These are phyloP conservation scores for Arthrobotrys iridis DNA, from an alignment of 2,329 filamentous ascomycete genomes.

Conservation along the genomic window DNA sequence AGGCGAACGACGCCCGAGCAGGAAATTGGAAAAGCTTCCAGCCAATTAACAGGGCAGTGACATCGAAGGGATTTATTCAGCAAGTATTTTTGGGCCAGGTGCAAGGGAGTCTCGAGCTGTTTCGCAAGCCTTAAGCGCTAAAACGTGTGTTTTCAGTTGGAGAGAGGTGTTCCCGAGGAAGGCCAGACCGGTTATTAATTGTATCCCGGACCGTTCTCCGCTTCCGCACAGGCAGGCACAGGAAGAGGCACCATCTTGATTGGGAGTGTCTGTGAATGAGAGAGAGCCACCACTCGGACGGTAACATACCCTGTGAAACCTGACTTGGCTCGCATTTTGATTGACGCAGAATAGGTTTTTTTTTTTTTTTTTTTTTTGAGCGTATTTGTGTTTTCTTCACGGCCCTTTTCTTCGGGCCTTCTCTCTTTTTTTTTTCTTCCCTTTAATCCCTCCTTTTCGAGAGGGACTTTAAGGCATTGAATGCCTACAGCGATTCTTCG, in stretches of 20 bases:
- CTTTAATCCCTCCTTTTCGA: slow-evolving; percentile 40
- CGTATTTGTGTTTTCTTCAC: slow-evolving; percentile 16
- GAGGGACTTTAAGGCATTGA: slow-evolving; percentile 38
- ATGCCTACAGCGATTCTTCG: slow-evolving; percentile 50
- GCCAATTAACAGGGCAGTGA: background rate
- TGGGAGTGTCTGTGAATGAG: slow-evolving; percentile 37
- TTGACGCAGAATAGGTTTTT: slow-evolving; percentile 40
- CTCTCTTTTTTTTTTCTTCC: slow-evolving; percentile 17
- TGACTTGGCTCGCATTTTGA: slow-evolving; percentile 50
- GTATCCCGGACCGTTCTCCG: slow-evolving; percentile 54
- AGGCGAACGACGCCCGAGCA: background rate
- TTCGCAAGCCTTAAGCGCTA: slow-evolving; percentile 45
- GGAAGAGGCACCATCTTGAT: slow-evolving; percentile 45
- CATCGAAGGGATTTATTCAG: slow-evolving; percentile 3
- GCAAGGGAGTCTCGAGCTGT: slow-evolving; percentile 35
- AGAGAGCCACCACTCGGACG: slow-evolving; percentile 47
- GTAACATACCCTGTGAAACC: slow-evolving; percentile 40
- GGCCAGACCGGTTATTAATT: slow-evolving; percentile 52
- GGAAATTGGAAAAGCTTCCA: slow-evolving; percentile 2
- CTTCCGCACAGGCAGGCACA: slow-evolving; percentile 54
- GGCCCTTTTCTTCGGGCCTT: slow-evolving; percentile 10
- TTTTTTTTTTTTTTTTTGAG: slow-evolving; percentile 39
- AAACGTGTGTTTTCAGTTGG: slow-evolving; percentile 47
- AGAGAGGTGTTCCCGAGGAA: slow-evolving; percentile 12
- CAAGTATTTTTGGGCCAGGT: slow-evolving; percentile 45